Evolutionary conservation across 2,329 filamentous ascomycete species (phyloP).

Genomic region (Neonectria faginata): DNA sequence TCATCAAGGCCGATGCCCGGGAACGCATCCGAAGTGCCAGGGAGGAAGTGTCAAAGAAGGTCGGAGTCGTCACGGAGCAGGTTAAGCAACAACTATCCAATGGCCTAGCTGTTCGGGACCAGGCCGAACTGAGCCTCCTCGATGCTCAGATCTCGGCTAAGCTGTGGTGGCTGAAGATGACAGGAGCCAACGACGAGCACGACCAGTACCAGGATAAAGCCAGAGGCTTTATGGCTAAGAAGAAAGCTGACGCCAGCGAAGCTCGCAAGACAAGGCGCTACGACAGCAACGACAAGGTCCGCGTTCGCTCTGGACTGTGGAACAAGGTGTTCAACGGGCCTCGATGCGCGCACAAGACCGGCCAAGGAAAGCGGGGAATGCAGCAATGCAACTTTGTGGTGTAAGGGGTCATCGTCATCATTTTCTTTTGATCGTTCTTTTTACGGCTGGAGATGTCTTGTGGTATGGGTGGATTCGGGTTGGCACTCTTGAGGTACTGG

Average conservation of each 20-base stretch:
- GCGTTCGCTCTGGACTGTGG: slow-evolving; percentile 31
- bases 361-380: slow-evolving; percentile 19
- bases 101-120: slow-evolving; percentile 50
- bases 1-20: slow-evolving; percentile 34
- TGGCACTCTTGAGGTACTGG: slow-evolving; percentile 38
- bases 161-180: slow-evolving; percentile 67
- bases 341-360: slow-evolving; percentile 29
- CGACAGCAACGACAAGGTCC: slow-evolving; percentile 36
- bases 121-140: slow-evolving; percentile 60
- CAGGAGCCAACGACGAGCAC: slow-evolving; percentile 61
- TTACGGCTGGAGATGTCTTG: slow-evolving; percentile 23
- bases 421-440: slow-evolving; percentile 18
- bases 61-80: slow-evolving; percentile 34
- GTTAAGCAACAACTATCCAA: slow-evolving; percentile 37
- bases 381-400: slow-evolving; percentile 33
- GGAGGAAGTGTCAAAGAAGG: slow-evolving; percentile 34
- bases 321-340: slow-evolving; percentile 37
- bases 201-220: slow-evolving; percentile 62
- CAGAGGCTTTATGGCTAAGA: slow-evolving; percentile 54
- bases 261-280: slow-evolving; percentile 39
- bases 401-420: slow-evolving; percentile 25
- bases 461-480: slow-evolving; percentile 29
- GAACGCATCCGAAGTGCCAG: slow-evolving; percentile 34
- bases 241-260: slow-evolving; percentile 49
- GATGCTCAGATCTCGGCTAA: slow-evolving; percentile 67